These are phyloP conservation scores for Saccharum hybrid DNA, from an alignment of 202 grass and related monocot genomes.

Conservation along the genomic window DNA sequence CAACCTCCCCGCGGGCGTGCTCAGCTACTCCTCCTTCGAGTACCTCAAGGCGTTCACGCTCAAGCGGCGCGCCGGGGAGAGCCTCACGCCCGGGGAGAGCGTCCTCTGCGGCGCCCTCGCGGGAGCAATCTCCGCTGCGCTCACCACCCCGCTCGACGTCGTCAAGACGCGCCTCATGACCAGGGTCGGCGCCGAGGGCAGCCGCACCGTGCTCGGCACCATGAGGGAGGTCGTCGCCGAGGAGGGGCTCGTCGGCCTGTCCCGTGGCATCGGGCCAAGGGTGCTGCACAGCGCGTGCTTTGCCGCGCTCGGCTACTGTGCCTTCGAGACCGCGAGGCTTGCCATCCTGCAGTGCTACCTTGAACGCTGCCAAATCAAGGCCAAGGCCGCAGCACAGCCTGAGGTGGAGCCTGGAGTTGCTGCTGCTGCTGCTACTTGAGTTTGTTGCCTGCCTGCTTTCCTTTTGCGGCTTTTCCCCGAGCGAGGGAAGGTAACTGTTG, in stretches of 20 bases:
- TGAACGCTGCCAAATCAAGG: conserved; percentile 50
- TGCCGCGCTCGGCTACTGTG: conserved; percentile 74
- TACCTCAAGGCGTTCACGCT: conserved; percentile 89
- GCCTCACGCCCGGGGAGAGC: conserved; percentile 74
- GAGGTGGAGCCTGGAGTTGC: conserved; percentile 24
- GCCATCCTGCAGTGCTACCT: conserved; percentile 67
- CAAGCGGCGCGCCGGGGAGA: conserved; percentile 23
- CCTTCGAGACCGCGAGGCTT: conserved; percentile 80
- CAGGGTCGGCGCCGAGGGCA: conserved; percentile 55
- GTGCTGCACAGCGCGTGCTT: conserved; percentile 92
- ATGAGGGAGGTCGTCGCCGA: conserved; percentile 78
- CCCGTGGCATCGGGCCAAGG: conserved; percentile 65
- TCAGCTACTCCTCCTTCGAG: conserved; percentile 95
- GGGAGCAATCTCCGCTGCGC: conserved; percentile 67
- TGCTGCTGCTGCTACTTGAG: conserved; percentile 36
- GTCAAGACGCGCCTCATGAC: conserved; percentile 96
- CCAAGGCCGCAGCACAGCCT: background rate
- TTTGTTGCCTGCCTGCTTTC: background rate
- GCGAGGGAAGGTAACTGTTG: conserved; percentile 21
- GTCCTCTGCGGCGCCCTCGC: conserved; percentile 82
- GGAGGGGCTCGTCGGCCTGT: conserved; percentile 63
- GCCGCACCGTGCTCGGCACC: too few species aligned
- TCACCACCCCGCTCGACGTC: conserved; percentile 87
- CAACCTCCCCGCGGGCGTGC: conserved; percentile 74
- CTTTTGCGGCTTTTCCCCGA: background rate